Evolutionary conservation across 2,329 filamentous ascomycete species (phyloP).

Genomic region (Graphilbum ipis-grandicollis): DNA sequence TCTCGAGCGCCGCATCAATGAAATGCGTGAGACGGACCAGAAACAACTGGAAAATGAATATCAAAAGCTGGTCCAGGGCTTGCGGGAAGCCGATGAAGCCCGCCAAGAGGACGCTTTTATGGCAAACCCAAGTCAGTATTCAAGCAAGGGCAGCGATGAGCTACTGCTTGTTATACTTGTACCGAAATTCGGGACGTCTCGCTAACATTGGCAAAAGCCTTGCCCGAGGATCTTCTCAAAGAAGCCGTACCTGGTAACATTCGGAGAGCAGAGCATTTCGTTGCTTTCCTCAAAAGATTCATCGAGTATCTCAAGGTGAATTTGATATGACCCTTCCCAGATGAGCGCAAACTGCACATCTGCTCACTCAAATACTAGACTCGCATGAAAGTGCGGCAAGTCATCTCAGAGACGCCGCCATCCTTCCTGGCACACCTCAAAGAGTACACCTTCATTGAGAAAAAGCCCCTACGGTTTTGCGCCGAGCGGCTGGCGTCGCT

Average conservation of each 20-base stretch:
- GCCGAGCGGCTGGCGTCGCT: conserved; percentile 88
- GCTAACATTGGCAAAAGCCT: conserved; percentile 30
- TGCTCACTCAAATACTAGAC: too few relatives aligned
- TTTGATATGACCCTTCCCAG: too few relatives aligned
- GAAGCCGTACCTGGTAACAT: conserved; percentile 97
- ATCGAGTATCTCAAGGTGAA: conserved; percentile 83
- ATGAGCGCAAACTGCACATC: too few relatives aligned
- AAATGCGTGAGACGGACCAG: conserved; percentile 92
- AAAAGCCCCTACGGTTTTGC: conserved; percentile 86
- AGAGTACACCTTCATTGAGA: conserved; percentile 94
- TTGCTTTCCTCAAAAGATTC: conserved; percentile 86
- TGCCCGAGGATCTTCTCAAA: conserved; percentile 85
- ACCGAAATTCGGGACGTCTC: too few relatives aligned
- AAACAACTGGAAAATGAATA: conserved; percentile 93
- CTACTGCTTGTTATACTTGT: too few relatives aligned
- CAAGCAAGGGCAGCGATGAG: background rate
- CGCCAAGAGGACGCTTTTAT: conserved; percentile 92
- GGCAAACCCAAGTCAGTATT: conserved; percentile 61
- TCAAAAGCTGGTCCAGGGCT: conserved; percentile 79
- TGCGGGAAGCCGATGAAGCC: conserved; percentile 75
- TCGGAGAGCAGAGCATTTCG: conserved; percentile 84
- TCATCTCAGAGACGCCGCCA: conserved; percentile 90
- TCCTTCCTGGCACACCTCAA: conserved; percentile 87
- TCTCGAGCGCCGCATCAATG: conserved; percentile 73
- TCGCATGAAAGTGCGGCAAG: conserved; percentile 93